These are phyloP conservation scores for California macrophylla DNA, from an alignment of 441 rosid genomes.

Conservation along the genomic window DNA sequence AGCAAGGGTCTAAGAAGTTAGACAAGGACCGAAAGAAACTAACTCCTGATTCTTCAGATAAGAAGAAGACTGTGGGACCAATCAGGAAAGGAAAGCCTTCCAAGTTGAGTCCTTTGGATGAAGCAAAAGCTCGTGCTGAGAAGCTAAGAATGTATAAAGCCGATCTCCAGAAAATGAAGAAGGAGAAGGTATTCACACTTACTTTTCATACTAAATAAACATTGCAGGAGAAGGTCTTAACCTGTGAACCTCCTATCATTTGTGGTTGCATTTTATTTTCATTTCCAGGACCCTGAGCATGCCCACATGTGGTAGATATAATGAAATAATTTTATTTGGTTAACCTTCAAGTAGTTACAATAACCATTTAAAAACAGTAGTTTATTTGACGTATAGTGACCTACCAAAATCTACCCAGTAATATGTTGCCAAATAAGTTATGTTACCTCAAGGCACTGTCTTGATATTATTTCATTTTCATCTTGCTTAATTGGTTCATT, in stretches of 20 bases:
- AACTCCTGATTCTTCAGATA: slow-evolving; percentile 37
- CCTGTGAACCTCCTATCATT: neutral
- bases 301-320: neutral
- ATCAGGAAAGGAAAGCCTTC: slow-evolving; percentile 73
- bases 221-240: neutral
- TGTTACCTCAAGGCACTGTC: neutral
- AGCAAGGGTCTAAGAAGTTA: slow-evolving; percentile 44
- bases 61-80: slow-evolving; percentile 62
- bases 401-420: neutral
- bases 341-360: neutral
- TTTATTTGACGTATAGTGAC: neutral
- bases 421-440: slow-evolving; percentile 2
- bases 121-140: slow-evolving; percentile 91
- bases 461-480: neutral
- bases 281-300: neutral
- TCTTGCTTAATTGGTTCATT: slow-evolving; percentile 10
- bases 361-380: neutral
- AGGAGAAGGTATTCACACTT: slow-evolving; percentile 52
- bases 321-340: neutral
- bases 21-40: slow-evolving; percentile 56
- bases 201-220: neutral
- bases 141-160: slow-evolving; percentile 76
- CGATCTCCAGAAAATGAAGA: slow-evolving; percentile 86
- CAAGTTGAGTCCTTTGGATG: slow-evolving; percentile 75
- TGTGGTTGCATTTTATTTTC: neutral